Conservation (phyloP, 2,329 filamentous ascomycete genomes). For the Xylariaceae sp. region DNA sequence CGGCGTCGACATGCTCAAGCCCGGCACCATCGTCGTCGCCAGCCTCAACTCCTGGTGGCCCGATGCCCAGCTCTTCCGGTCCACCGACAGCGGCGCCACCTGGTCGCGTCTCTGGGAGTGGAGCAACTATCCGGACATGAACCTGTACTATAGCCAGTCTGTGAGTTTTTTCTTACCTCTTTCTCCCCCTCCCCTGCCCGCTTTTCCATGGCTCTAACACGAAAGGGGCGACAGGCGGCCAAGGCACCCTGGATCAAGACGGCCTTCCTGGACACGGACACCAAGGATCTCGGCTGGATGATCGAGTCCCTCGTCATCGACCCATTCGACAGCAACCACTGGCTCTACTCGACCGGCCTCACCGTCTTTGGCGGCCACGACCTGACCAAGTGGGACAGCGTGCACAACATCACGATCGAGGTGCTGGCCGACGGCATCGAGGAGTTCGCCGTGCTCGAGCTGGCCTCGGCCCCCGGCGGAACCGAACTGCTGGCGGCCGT, state of each 20-base stretch:
- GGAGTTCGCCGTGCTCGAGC: slow-evolving; percentile 44
- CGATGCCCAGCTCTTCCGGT: slow-evolving; percentile 51
- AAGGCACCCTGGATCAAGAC: slow-evolving; percentile 51
- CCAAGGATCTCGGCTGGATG: slow-evolving; percentile 55
- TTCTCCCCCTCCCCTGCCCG: too few relatives aligned
- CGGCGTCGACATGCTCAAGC: slow-evolving; percentile 46
- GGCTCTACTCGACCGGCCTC: slow-evolving; percentile 56
- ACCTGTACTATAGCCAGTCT: slow-evolving; percentile 43
- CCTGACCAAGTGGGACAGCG: slow-evolving; percentile 49
- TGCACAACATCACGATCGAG: slow-evolving; percentile 41
- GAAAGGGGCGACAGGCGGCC: slow-evolving; percentile 25
- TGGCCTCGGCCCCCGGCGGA: slow-evolving; percentile 45
- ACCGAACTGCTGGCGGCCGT: slow-evolving; percentile 47
- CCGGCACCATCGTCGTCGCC: slow-evolving; percentile 52
- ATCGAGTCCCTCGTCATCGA: slow-evolving; percentile 54
- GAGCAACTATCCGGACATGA: slow-evolving; percentile 39
- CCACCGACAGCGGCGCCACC: slow-evolving; percentile 47
- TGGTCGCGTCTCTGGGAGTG: slow-evolving; percentile 52
- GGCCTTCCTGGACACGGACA: slow-evolving; percentile 41
- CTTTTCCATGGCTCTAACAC: too few relatives aligned
- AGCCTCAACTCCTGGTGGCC: slow-evolving; percentile 56
- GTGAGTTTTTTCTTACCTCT: too few relatives aligned
- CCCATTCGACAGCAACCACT: slow-evolving; percentile 54
- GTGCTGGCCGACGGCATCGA: slow-evolving; percentile 51
- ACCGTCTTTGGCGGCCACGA: slow-evolving; percentile 50